Conservation (phyloP, 202 grass and related monocot genomes). For the Carex arenaria region DNA sequence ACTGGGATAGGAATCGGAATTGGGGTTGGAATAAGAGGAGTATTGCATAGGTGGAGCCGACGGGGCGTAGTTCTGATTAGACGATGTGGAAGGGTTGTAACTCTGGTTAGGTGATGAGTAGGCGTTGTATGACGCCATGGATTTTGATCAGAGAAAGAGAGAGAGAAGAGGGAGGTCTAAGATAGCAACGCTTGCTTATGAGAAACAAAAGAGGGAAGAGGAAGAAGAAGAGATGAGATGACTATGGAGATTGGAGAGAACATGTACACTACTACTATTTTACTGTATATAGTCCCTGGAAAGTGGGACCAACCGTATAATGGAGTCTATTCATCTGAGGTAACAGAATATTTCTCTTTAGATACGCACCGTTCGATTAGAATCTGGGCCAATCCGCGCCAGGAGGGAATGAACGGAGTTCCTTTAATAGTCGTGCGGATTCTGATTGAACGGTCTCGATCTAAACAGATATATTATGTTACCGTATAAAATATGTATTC, state of each 20-base stretch:
- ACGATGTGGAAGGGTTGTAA: neutral
- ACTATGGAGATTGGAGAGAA: neutral
- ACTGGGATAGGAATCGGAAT: neutral
- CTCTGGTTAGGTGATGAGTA: conserved; percentile 3
- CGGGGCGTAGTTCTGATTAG: neutral
- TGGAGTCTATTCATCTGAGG: no score
- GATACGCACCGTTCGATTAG: no score
- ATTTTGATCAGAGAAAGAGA: neutral
- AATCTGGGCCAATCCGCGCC: no score
- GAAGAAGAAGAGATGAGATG: neutral
- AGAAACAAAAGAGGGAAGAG: neutral
- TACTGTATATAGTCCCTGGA: neutral
- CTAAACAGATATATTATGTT: no score
- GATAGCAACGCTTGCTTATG: neutral
- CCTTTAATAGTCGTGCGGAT: no score
- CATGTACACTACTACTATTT: neutral
- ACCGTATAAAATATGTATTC: neutral
- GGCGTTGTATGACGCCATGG: conserved; percentile 6
- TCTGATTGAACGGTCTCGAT: no score
- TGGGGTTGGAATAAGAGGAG: neutral
- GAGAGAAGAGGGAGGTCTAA: neutral
- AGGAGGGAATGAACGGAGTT: no score
- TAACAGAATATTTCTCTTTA: no score
- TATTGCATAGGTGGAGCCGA: conserved; percentile 7
- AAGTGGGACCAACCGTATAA: neutral